Evolutionary conservation across 2,329 filamentous ascomycete species (phyloP).

Genomic region (Exophiala sp.): DNA sequence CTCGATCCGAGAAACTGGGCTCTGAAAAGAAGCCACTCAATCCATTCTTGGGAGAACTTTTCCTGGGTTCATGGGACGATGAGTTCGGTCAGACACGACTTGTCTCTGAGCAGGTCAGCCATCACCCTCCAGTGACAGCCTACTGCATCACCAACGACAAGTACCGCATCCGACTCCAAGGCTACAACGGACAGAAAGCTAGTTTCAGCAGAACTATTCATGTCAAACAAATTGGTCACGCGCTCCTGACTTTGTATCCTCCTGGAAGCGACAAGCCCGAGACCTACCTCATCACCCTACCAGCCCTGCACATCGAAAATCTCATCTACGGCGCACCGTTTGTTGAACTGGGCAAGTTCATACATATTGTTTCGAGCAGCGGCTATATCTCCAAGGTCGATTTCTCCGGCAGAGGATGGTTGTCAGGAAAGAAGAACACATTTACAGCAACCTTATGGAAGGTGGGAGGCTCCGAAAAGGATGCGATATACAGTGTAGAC

Average conservation of each 20-base stretch:
- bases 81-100: conserved; percentile 72
- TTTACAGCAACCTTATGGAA: conserved; percentile 74
- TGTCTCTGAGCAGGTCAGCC: conserved; percentile 88
- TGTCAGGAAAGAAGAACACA: conserved; percentile 92
- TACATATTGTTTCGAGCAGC: conserved; percentile 79
- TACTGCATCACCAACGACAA: conserved; percentile 88
- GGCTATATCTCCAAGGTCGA: conserved; percentile 88
- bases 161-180: conserved; percentile 69
- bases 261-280: conserved; percentile 57
- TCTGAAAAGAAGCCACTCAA: conserved; percentile 98
- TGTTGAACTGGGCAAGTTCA: conserved; percentile 81
- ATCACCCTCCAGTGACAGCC: conserved; percentile 91
- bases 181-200: conserved; percentile 95
- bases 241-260: conserved; percentile 65
- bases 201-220: conserved; percentile 92
- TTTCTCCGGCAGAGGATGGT: conserved; percentile 90
- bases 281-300: conserved; percentile 86
- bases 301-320: conserved; percentile 87
- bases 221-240: conserved; percentile 91
- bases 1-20: conserved; percentile 72
- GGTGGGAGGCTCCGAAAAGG: conserved; percentile 60
- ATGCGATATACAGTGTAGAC: conserved; percentile 71
- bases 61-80: conserved; percentile 86
- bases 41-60: conserved; percentile 91
- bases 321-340: conserved; percentile 73